phyloP scores from a whole-genome alignment of 805 yeast genomes.

The Yamadazyma kitorensis region DNA sequence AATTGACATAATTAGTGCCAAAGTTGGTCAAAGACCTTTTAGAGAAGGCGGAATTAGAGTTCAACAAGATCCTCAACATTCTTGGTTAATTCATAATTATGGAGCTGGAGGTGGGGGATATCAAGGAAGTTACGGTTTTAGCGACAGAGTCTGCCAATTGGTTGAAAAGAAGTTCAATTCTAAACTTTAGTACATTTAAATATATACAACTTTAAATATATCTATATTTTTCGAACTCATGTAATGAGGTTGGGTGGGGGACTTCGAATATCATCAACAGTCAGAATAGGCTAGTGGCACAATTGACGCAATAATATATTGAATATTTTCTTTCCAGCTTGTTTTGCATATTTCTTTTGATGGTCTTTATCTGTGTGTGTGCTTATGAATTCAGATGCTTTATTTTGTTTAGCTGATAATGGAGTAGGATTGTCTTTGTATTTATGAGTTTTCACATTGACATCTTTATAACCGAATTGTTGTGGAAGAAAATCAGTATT shows the following conservation, averaged over 20 bases:
- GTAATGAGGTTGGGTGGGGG: too few relatives aligned
- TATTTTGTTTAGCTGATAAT: constrained; percentile 21
- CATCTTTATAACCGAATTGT: constrained; percentile 32
- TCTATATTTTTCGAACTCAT: too few relatives aligned
- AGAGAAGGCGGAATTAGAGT: constrained; percentile 35
- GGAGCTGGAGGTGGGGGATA: constrained; percentile 79
- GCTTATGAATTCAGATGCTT: constrained; percentile 25
- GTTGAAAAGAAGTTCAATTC: background rate
- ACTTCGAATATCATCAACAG: too few relatives aligned
- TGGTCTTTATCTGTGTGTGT: constrained; percentile 28
- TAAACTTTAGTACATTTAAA: constrained; percentile 2
- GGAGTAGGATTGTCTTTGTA: constrained; percentile 36
- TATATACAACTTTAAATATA: too few relatives aligned
- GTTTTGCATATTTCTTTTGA: constrained; percentile 35
- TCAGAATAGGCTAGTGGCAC: constrained; percentile 2
- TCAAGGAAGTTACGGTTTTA: constrained; percentile 69
- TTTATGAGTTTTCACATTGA: constrained; percentile 26
- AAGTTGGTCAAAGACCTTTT: constrained; percentile 39
- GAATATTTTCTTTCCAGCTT: constrained; percentile 20
- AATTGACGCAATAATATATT: constrained; percentile 17
- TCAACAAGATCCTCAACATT: constrained; percentile 23
- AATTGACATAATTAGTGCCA: constrained; percentile 29
- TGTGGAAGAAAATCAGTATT: constrained; percentile 23
- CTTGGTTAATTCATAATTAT: constrained; percentile 57
- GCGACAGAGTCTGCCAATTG: constrained; percentile 19